Percentiles rank a stretch among this genome's conserved stretches.
Evolutionary conservation across 352 stramenopile genomes (phyloP).

Genomic region (Phytopythium cucurbitacearum): DNA sequence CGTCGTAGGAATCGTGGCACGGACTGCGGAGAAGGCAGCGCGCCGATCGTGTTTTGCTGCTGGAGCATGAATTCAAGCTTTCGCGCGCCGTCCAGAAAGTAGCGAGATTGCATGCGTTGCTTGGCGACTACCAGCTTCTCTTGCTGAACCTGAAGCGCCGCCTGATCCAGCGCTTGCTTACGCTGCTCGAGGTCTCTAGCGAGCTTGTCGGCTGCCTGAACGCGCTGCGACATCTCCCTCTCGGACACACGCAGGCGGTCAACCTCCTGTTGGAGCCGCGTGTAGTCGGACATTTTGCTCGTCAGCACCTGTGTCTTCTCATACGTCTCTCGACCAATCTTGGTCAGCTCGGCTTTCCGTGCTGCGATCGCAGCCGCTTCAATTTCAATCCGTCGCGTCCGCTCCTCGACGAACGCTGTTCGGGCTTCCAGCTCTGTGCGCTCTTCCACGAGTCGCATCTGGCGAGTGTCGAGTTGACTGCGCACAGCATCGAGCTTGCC

Average conservation of each 20-base stretch:
- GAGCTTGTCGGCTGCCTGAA: conserved; percentile 26
- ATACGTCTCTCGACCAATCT: conserved; percentile 57
- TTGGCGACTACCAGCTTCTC: conserved; percentile 66
- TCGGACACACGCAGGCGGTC: conserved; percentile 35
- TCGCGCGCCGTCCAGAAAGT: conserved; percentile 63
- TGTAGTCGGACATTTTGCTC: conserved; percentile 29
- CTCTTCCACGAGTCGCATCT: conserved; percentile 57
- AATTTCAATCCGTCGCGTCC: conserved; percentile 35
- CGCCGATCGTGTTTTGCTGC: conserved; percentile 35
- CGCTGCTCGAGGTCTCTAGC: conserved; percentile 33
- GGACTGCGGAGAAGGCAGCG: no score
- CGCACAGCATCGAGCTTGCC: conserved; percentile 55
- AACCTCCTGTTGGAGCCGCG: conserved; percentile 30
- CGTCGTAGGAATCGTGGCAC: no score
- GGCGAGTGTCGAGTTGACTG: conserved; percentile 48
- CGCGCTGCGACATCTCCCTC: conserved; percentile 25
- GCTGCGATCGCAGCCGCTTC: conserved; percentile 41
- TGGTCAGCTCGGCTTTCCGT: conserved; percentile 46
- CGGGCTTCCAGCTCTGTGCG: conserved; percentile 46
- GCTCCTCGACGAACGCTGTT: conserved; percentile 44
- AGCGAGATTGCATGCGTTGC: conserved; percentile 70
- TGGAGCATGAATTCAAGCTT: conserved; percentile 61
- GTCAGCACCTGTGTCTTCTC: conserved; percentile 50
- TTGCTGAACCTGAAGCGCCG: conserved; percentile 52
- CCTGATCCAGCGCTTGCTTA: conserved; percentile 45